Evolutionary conservation across 441 rosid species (phyloP), one percentile per base, ranked within the genome.

Genomic region (Manihot esculenta): DNA sequence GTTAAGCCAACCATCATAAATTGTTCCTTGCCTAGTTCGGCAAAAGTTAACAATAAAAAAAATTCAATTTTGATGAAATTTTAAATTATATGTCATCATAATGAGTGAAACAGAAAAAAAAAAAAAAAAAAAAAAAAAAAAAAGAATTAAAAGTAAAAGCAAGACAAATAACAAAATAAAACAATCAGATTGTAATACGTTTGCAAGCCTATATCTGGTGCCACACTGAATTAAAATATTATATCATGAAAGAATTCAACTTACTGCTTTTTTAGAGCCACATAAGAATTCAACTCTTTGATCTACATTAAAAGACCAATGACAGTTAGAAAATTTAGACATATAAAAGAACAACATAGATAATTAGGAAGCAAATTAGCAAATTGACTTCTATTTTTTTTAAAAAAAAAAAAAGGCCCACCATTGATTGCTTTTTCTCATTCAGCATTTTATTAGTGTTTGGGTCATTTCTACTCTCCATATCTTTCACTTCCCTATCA

Each of bases 261-360:
- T 66, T 87, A 90, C 97, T 86, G 87, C 81, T 94, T 94, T 77
- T 92, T 94, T 48, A 85, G 90, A 73, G 97, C 94, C 63, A 92
- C 97, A 44, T 88, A 94, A 51, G 99, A 90, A 81, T 94, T 94
- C 64, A 94, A 81, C 85, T 94, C 99, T 82, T 94, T 94, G 66
- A 92, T 82, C 99, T 94, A 89, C 87, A 86, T n/a, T 75, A 74
- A 41, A 56, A 83, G 26, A 64, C 20, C 72, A 74, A 41, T 51
- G 57, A 42, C 30, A 75, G 71, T 75, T 33, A 79, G 75, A 44
- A 51, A 70, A 74, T 62, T 61, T 56, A 27, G 62, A 62, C 68
- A 66, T 49, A 14, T 17, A 51, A 58, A 42, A 27, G 51, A 47
- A 66, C 21, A 42, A 18, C 17, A 49, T 30, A 48, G 21, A 21